Evolutionary conservation across 768 basidiomycete genomes (phyloP), one percentile per base, ranked within the genome.

Genomic region (Mycena galericulata): DNA sequence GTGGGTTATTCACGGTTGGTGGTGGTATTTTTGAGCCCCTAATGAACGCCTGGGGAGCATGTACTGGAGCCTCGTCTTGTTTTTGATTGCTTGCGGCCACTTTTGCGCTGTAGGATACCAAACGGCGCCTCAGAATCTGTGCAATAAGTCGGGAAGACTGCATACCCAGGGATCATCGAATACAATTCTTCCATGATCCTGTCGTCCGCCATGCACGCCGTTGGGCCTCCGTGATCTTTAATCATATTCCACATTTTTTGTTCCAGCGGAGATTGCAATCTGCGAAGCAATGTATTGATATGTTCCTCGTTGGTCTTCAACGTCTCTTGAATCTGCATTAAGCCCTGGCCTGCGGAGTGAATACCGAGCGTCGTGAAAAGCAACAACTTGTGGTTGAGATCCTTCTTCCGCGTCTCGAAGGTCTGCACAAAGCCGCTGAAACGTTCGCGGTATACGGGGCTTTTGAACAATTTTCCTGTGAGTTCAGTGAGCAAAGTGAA

Each of bases 321-420:
- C 38, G 38, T 38, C 38, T 38, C 38, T 17, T 38, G 38, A 38
- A 38, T 17, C 17, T 49, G 47, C 11, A 12, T 22, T 27, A 49
- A 29, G 47, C 47, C 7, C 3, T 12, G 15, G 26, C 11, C 17
- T 11, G 20, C 26, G 24, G 26, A 58, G n/a, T 58, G 29, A 10
- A 45, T 43, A 15, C 26, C n/a, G 41, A 58, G 22, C 4, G 43
- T 36, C 3, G 57, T 58, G 43, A 58, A 29, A 45, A 58, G 43
- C 14, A 20, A 36, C 43, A 58, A 32, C n/a, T 59, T 46, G 43
- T 34, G 43, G 32, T 59, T 32, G 30, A 59, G 45, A 12, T 59
- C 57, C 12, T 8, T 22, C 45, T 34, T 59, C 43, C 45, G 29
- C 1, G 30, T 59, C 30, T 59, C 57, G 22, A 59, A 59, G 1